Evolutionary conservation across 1,139 yeast species (phyloP).

Genomic region (Geotrichum candidum): DNA sequence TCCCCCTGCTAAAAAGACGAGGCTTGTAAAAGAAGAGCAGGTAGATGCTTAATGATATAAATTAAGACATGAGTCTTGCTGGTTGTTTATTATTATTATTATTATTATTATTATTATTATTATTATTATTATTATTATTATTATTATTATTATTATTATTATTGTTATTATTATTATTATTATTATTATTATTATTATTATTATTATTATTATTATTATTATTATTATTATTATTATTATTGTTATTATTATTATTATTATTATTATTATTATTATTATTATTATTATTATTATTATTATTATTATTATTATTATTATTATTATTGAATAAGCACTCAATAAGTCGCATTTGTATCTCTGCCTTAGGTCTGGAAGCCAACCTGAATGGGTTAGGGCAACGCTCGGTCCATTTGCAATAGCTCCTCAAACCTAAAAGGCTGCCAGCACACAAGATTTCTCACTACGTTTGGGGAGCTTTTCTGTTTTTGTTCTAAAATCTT

Average conservation of each 20-base stretch:
- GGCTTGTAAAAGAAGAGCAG: background rate
- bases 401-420: background rate
- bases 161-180: slow-evolving; percentile 1
- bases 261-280: slow-evolving; percentile 2
- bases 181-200: slow-evolving; percentile 2
- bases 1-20: slow-evolving; percentile 9
- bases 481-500: background rate
- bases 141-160: background rate
- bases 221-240: background rate
- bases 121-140: background rate
- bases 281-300: slow-evolving; percentile 4
- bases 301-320: slow-evolving; percentile 1
- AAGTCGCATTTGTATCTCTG: background rate
- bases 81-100: background rate
- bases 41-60: background rate
- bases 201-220: slow-evolving; percentile 5
- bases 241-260: background rate
- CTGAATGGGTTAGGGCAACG: background rate
- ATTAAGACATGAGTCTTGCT: background rate
- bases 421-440: background rate
- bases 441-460: background rate
- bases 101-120: background rate
- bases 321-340: background rate
- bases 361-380: background rate
- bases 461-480: background rate